Percentiles rank a stretch among this genome's conserved stretches.
Evolutionary conservation across 768 basidiomycete species (phyloP).

Genomic region (Hysterangium stoloniferum): DNA sequence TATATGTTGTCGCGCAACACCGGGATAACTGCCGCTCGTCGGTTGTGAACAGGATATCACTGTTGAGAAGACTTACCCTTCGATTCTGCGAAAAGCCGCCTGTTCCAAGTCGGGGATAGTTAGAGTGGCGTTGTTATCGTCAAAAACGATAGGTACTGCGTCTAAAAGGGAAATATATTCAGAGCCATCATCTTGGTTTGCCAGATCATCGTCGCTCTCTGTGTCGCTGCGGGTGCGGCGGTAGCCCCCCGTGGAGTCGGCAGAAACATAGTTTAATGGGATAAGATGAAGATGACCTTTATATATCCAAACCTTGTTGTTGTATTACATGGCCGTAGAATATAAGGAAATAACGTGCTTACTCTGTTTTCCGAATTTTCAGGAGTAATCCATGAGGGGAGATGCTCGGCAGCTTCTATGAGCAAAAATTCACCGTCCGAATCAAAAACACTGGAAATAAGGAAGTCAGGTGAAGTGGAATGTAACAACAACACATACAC

Average conservation of each 20-base stretch:
- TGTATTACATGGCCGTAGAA: conserved; percentile 20
- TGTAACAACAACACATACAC: conserved; percentile 16
- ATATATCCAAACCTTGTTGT: conserved; percentile 85
- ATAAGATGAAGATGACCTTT: conserved; percentile 78
- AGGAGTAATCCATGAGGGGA: conserved; percentile 90
- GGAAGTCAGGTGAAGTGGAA: conserved; percentile 7
- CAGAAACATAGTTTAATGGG: conserved; percentile 69
- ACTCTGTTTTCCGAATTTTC: conserved; percentile 90
- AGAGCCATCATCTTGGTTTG: conserved; percentile 30
- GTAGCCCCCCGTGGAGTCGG: conserved; percentile 45
- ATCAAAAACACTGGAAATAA: conserved; percentile 56
- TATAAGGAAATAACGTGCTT: conserved; percentile 32
- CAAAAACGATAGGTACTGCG: conserved; percentile 55
- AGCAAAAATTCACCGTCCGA: conserved; percentile 93
- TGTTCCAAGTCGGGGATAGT: conserved; percentile 57
- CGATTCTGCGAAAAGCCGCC: conserved; percentile 62
- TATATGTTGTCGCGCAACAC: conserved; percentile 50
- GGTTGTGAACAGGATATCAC: conserved; percentile 1
- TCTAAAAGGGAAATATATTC: conserved; percentile 52
- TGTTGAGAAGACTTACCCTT: conserved; percentile 36
- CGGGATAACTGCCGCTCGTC: conserved; percentile 54
- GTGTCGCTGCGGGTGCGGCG: conserved; percentile 36
- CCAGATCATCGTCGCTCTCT: conserved; percentile 40
- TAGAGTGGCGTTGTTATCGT: conserved; percentile 43
- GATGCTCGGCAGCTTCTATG: conserved; percentile 87